Conservation (phyloP, 345 rosid genomes). For the Euphorbia peplus region DNA sequence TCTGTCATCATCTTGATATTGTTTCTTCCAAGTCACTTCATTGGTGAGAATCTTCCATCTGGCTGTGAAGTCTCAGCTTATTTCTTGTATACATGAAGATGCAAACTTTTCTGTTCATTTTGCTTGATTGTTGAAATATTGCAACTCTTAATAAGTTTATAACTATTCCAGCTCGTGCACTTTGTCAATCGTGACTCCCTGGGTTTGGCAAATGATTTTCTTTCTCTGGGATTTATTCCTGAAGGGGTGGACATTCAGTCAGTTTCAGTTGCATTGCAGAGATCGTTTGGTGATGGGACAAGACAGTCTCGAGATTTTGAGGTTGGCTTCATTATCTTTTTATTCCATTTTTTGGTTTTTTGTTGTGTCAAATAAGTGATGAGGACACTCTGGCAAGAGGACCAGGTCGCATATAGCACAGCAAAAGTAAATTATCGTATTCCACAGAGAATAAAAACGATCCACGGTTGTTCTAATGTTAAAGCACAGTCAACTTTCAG, state of each 20-base stretch:
- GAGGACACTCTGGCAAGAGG: too few species aligned
- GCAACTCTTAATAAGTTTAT: conserved; percentile 32
- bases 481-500: too few species aligned
- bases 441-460: too few species aligned
- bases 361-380: too few species aligned
- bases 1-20: neutral
- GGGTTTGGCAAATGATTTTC: conserved; percentile 97
- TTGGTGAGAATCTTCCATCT: neutral
- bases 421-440: too few species aligned
- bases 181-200: conserved; percentile 96
- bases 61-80: neutral
- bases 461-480: too few species aligned
- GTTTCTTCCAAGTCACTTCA: neutral
- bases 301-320: conserved; percentile 87
- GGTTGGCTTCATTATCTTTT: conserved; percentile 40
- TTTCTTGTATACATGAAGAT: conserved; percentile 12
- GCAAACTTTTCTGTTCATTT: conserved; percentile 17
- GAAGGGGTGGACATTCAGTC: conserved; percentile 77
- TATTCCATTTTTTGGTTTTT: neutral
- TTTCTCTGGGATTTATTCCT: conserved; percentile 98
- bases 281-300: conserved; percentile 69
- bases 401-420: too few species aligned
- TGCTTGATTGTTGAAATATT: conserved; percentile 12
- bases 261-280: conserved; percentile 71
- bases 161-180: conserved; percentile 88